A percentile compares a stretch with the other conserved stretches of the same genome.
These are phyloP conservation scores for Macadamia tetraphylla DNA, from an alignment of 164 flowering plant species.

Conservation along the genomic window DNA sequence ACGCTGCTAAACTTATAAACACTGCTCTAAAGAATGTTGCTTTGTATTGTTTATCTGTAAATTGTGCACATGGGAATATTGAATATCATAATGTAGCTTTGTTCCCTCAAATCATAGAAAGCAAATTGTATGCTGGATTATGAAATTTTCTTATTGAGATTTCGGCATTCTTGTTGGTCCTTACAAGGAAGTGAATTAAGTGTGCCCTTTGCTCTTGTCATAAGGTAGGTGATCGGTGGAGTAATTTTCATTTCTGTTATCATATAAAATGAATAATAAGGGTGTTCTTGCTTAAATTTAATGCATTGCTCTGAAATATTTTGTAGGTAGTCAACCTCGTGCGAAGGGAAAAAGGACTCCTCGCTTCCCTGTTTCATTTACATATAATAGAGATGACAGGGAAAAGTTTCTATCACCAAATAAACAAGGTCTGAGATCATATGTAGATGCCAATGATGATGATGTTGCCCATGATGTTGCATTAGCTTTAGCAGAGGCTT, in stretches of 20 bases:
- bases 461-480: slow-evolving; percentile 71
- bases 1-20: too few species aligned
- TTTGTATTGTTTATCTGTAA: too few species aligned
- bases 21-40: too few species aligned
- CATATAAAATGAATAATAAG: neutral
- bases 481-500: slow-evolving; percentile 73
- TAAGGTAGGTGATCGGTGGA: too few species aligned
- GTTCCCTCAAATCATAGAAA: too few species aligned
- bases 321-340: slow-evolving; percentile 64
- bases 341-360: slow-evolving; percentile 96
- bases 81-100: too few species aligned
- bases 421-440: slow-evolving; percentile 35
- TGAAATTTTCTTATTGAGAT: too few species aligned
- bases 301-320: neutral
- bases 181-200: too few species aligned
- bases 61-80: too few species aligned
- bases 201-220: too few species aligned
- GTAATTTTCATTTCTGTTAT: neutral
- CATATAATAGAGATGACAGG: slow-evolving; percentile 32
- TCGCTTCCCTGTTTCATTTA: slow-evolving; percentile 67
- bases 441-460: slow-evolving; percentile 46
- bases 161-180: too few species aligned
- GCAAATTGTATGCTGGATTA: too few species aligned
- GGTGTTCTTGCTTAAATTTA: neutral
- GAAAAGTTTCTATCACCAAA: slow-evolving; percentile 30